Conservation (phyloP, 352 stramenopile species). For the Lagenidium giganteum region DNA sequence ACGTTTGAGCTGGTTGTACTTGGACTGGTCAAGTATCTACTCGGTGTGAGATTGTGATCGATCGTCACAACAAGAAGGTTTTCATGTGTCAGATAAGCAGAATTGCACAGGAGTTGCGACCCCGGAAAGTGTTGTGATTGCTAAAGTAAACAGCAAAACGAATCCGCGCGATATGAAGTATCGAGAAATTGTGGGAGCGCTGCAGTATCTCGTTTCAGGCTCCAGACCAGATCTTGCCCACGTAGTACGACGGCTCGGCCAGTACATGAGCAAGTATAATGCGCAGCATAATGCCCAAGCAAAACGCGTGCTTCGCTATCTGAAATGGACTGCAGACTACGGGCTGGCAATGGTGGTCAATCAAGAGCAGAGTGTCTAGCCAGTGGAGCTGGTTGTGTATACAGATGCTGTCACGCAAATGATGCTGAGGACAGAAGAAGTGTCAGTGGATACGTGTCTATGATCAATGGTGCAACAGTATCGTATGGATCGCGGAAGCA, state of each 20-base stretch:
- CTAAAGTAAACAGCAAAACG: too few relatives aligned
- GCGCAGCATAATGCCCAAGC: not conserved
- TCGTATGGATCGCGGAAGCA: constrained; percentile 23
- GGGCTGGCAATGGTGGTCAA: not conserved
- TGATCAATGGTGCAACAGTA: constrained; percentile 14
- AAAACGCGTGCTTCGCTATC: constrained; percentile 9
- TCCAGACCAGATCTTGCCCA: constrained; percentile 17
- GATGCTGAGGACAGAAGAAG: constrained; percentile 9
- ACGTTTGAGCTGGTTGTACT: constrained; percentile 1
- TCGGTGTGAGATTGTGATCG: too few relatives aligned
- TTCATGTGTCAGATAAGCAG: too few relatives aligned
- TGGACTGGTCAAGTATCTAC: constrained; percentile 7
- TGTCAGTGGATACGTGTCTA: constrained; percentile 19
- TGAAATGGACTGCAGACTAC: constrained; percentile 1
- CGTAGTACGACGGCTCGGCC: constrained; percentile 5
- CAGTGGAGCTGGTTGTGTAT: constrained; percentile 2
- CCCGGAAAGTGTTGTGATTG: too few relatives aligned
- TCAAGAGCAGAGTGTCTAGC: too few relatives aligned
- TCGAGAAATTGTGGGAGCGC: constrained; percentile 4
- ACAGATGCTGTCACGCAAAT: constrained; percentile 21
- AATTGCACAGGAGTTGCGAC: constrained; percentile 3
- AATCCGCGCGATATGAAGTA: constrained; percentile 1
- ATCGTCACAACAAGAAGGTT: too few relatives aligned
- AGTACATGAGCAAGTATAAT: constrained; percentile 5
- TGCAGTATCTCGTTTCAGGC: constrained; percentile 18